Base-by-base conservation (phyloP, 495 filamentous ascomycete genomes). In the Annulohypoxylon moriforme region DNA sequence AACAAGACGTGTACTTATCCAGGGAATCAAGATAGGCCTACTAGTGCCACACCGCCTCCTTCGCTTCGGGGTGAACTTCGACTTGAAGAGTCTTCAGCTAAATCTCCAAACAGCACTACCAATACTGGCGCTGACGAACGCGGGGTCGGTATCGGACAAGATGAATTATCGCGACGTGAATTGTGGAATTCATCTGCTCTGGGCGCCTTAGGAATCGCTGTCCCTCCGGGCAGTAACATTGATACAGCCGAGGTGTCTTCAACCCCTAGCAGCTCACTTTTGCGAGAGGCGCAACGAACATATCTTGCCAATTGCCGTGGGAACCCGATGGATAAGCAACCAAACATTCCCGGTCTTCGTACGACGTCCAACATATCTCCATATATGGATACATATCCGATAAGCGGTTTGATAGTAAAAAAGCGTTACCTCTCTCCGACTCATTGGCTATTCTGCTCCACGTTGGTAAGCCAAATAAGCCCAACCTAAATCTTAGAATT, bases 1-100 rank as follows among this genome's bases (percentile, higher is more conserved):
- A 69, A 60, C 36, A 69, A 76, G 7, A 55, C 59, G 33, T 81
- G 77, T 33, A 71, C 70, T 42, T 59, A 60, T 20, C 49, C 47
- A 33, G 20, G 5, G 13, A 22, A 27, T 1, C 33, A 56, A 33
- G 46, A 65, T 40, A 60, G 29, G 4, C 29, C 46, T 22, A 34
- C 25, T 22, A 16, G 10, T 10, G 29, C 33, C 29, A 29, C 47
- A 9, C 8, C 29, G 22, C 40, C 8, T 13, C 29, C 36, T 40
- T 13, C 36, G 14, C 1, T 40, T n/a, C 36, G 36, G 4, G 18
- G 13, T 2, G 38, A 18, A 14, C 14, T 4, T 20, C 38, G 22
- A 44, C 29, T 9, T 8, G 65, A 46, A 22, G 58, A 47, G 14
- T 13, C 18, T 9, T 3, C 20, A 1, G 7, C 4, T 31, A 49